Percentiles rank a stretch among this genome's conserved stretches.
Conservation (phyloP, 2,329 filamentous ascomycete species). For the Waltergamsia citrina region DNA sequence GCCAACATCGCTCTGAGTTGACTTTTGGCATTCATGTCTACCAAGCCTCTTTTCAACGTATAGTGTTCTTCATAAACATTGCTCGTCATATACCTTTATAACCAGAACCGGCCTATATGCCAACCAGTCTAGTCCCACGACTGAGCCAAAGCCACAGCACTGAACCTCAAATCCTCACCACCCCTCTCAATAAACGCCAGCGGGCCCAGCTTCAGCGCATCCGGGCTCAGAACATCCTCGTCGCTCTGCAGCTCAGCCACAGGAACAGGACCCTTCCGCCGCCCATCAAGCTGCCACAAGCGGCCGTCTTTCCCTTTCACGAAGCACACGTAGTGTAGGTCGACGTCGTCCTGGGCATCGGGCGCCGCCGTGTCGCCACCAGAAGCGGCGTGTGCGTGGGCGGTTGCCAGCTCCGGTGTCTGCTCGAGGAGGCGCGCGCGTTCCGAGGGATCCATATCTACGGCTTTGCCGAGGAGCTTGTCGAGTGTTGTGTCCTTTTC, state of each 20-base stretch:
- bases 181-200: constrained; percentile 47
- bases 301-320: constrained; percentile 62
- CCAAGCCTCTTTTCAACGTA: no score
- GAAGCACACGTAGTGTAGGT: constrained; percentile 94
- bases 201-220: constrained; percentile 62
- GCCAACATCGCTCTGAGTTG: no score
- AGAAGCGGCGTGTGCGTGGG: constrained; percentile 69
- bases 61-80: no score
- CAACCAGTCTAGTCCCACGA: constrained; percentile 37
- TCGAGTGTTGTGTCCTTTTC: constrained; percentile 47
- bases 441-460: constrained; percentile 54
- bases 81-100: no score
- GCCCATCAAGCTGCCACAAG: constrained; percentile 52
- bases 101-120: no score
- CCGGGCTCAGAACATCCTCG: constrained; percentile 68
- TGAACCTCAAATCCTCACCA: constrained; percentile 47
- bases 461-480: constrained; percentile 58
- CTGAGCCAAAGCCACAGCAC: constrained; percentile 45
- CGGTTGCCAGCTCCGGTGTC: constrained; percentile 63
- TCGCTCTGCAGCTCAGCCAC: constrained; percentile 43
- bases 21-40: no score
- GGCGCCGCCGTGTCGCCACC: constrained; percentile 74
- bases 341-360: constrained; percentile 68
- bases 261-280: constrained; percentile 46
- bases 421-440: constrained; percentile 70